phyloP scores from a whole-genome alignment of 257 asterid genomes.

The Capsicum pubescens region DNA sequence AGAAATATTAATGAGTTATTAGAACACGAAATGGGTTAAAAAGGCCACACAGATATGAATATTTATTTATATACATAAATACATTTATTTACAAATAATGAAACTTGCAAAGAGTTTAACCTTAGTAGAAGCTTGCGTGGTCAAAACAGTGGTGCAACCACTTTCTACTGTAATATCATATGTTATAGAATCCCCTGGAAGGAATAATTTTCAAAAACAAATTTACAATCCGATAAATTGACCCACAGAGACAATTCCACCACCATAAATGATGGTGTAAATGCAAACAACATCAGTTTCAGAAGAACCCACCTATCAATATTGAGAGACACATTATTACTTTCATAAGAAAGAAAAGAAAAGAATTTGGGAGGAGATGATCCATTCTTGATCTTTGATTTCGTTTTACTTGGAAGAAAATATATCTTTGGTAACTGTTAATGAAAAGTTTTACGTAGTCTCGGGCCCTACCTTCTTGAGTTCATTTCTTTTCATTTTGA shows the following conservation, averaged over 20 bases:
- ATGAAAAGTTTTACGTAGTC: background rate
- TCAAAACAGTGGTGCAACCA: conserved; percentile 77
- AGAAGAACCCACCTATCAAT: conserved; percentile 69
- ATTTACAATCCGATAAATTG: background rate
- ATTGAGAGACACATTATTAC: background rate
- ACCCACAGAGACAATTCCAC: conserved; percentile 89
- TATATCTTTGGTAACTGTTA: background rate
- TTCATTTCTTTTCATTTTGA: too few species aligned
- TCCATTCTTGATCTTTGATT: background rate
- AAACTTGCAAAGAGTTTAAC: conserved; percentile 40
- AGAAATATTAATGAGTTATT: background rate
- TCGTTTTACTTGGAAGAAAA: background rate
- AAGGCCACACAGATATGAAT: background rate
- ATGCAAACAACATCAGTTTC: conserved; percentile 87
- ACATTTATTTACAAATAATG: background rate
- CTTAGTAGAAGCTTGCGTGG: conserved; percentile 98
- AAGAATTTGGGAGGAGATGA: background rate
- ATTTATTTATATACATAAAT: too few species aligned
- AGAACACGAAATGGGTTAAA: background rate
- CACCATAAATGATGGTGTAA: conserved; percentile 87
- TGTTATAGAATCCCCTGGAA: conserved; percentile 72
- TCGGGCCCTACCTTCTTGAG: too few species aligned
- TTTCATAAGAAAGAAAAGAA: background rate
- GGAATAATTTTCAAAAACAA: background rate
- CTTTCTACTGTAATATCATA: conserved; percentile 64